phyloP scores from a whole-genome alignment of 371 early-diverging fungal species.

The Mortierella sp. region DNA sequence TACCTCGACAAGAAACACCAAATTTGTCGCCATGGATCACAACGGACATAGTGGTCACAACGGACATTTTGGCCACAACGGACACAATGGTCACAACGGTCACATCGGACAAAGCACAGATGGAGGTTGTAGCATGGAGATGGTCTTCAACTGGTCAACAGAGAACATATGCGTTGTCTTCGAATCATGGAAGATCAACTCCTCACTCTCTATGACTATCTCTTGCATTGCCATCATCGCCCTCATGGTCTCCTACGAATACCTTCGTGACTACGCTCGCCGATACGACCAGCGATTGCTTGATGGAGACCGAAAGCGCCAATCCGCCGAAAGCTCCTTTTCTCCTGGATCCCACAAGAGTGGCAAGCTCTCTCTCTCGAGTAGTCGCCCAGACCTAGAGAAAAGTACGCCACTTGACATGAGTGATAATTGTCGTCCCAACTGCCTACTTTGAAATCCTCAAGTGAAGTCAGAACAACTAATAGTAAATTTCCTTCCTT shows the following conservation, averaged over 20 bases:
- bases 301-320: conserved; percentile 50
- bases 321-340: conserved; percentile 8
- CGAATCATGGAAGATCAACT: conserved; percentile 78
- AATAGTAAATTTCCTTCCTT: too few species aligned
- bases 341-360: too few species aligned
- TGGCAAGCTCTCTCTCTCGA: too few species aligned
- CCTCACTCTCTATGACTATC: conserved; percentile 56
- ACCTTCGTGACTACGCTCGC: conserved; percentile 60
- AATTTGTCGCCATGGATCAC: too few species aligned
- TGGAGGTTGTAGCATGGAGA: conserved; percentile 58
- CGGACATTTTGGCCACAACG: conserved; percentile 10
- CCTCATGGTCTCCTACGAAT: conserved; percentile 73
- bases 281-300: conserved; percentile 58
- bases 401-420: too few species aligned
- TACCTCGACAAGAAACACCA: too few species aligned
- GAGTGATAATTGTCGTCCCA: too few species aligned
- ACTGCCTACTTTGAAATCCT: too few species aligned
- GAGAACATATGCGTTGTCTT: conserved; percentile 82
- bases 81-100: conserved; percentile 24
- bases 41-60: conserved; percentile 21
- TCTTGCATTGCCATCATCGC: conserved; percentile 68
- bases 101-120: too few species aligned
- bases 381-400: too few species aligned
- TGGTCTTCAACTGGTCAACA: conserved; percentile 84
- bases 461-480: too few species aligned